phyloP scores from a whole-genome alignment of 495 filamentous ascomycete species.

The Lasiosphaeria miniovina region DNA sequence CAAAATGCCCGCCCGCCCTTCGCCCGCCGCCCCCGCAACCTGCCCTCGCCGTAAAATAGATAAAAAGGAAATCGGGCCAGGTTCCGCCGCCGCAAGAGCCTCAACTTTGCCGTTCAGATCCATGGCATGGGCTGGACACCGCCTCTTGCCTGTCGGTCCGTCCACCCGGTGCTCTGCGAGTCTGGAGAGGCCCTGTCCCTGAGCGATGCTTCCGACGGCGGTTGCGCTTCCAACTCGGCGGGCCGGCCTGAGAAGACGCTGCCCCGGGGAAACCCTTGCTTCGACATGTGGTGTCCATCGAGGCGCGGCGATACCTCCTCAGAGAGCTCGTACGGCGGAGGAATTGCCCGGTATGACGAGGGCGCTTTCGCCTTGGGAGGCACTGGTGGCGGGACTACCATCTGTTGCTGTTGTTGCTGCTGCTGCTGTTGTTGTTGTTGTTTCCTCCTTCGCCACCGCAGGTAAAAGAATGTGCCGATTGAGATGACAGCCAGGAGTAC shows the following conservation, averaged over 20 bases:
- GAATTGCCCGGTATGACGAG: conserved; percentile 5
- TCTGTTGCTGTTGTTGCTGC: neutral
- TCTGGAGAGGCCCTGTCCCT: conserved; percentile 10
- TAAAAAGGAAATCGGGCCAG: no score
- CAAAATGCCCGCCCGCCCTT: no score
- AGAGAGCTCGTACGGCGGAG: conserved; percentile 21
- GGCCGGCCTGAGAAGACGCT: neutral
- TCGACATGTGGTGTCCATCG: neutral
- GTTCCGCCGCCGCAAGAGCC: no score
- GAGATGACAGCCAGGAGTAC: conserved; percentile 15
- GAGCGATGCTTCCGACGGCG: conserved; percentile 11
- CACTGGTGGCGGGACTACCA: conserved; percentile 16
- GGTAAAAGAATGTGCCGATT: conserved; percentile 22
- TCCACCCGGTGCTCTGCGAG: conserved; percentile 5
- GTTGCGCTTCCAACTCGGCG: conserved; percentile 19
- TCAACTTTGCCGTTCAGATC: neutral
- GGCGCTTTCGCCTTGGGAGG: conserved; percentile 25
- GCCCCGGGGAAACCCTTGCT: neutral
- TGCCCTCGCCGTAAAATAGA: no score
- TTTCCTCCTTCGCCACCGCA: conserved; percentile 20
- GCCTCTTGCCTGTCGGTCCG: neutral
- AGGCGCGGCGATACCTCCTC: conserved; percentile 14
- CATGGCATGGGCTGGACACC: conserved; percentile 8
- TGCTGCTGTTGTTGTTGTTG: neutral
- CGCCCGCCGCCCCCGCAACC: no score